These are phyloP conservation scores for Castanea mollissima DNA, from an alignment of 306 rosid species.

Conservation along the genomic window DNA sequence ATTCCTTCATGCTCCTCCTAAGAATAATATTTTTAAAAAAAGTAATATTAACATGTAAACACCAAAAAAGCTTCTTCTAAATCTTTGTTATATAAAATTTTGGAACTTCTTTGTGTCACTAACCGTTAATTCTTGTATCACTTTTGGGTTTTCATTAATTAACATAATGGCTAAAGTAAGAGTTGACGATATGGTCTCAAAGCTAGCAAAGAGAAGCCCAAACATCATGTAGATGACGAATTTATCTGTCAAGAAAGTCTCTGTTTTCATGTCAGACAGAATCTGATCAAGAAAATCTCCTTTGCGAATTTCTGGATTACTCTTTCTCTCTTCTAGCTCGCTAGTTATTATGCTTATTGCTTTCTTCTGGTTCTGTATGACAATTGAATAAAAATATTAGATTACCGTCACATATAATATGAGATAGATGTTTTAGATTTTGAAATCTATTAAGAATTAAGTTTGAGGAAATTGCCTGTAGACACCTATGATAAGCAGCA, in stretches of 20 bases:
- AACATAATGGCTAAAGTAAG: background rate
- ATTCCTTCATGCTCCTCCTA: too few species aligned
- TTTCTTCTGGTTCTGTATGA: conserved; percentile 6
- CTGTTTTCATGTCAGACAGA: conserved; percentile 1
- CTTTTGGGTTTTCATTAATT: background rate
- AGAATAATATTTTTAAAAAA: too few species aligned
- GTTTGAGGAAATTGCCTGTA: conserved; percentile 17
- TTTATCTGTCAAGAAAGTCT: conserved; percentile 24
- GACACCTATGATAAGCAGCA: conserved; percentile 29
- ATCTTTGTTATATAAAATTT: background rate
- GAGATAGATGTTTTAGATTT: too few species aligned
- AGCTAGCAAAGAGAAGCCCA: conserved; percentile 9
- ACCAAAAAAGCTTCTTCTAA: background rate
- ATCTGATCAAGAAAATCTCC: conserved; percentile 39
- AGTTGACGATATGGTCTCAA: background rate
- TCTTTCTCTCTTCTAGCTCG: conserved; percentile 29
- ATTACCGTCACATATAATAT: background rate
- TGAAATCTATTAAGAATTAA: background rate
- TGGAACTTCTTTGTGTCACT: background rate
- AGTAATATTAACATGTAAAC: background rate
- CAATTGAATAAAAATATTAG: background rate
- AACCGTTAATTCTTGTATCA: background rate
- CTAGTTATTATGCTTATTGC: conserved; percentile 22
- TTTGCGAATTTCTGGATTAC: background rate
- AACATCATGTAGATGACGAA: conserved; percentile 23